Conservation (phyloP, 148 eudicot species). For the Rhododendron ovatum region DNA sequence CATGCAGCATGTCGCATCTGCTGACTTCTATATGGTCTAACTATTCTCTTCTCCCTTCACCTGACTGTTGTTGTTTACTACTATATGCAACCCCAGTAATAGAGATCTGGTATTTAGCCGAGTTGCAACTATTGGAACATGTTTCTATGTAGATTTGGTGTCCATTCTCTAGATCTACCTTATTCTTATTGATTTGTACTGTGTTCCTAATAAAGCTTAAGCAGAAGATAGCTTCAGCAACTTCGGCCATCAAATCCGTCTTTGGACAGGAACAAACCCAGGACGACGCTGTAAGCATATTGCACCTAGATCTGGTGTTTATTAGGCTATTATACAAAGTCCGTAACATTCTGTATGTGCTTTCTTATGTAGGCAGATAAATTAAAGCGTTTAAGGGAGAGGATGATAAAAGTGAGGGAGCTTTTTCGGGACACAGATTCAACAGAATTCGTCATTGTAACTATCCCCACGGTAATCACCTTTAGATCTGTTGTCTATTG, state of each 20-base stretch:
- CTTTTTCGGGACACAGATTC: conserved; percentile 83
- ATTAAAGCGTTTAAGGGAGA: conserved; percentile 73
- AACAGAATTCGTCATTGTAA: conserved; percentile 95
- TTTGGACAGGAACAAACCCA: conserved; percentile 67
- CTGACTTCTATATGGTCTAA: background rate
- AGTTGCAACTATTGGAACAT: background rate
- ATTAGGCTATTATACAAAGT: background rate
- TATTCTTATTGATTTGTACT: background rate
- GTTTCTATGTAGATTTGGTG: background rate
- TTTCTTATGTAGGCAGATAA: conserved; percentile 54
- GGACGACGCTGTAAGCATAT: conserved; percentile 59
- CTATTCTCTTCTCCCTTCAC: background rate
- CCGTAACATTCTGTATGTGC: background rate
- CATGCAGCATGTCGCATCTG: background rate
- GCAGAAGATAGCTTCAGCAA: conserved; percentile 86
- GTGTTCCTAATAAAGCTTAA: conserved; percentile 52
- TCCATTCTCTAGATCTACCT: background rate
- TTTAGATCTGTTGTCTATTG: background rate
- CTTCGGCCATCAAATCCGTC: conserved; percentile 94
- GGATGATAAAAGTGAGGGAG: conserved; percentile 93
- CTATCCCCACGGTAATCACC: conserved; percentile 83
- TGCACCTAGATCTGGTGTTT: background rate
- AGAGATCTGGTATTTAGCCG: background rate
- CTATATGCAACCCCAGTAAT: background rate
- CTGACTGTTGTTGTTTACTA: background rate